Conservation (phyloP, 805 yeast genomes). For the Candida chilensis region DNA sequence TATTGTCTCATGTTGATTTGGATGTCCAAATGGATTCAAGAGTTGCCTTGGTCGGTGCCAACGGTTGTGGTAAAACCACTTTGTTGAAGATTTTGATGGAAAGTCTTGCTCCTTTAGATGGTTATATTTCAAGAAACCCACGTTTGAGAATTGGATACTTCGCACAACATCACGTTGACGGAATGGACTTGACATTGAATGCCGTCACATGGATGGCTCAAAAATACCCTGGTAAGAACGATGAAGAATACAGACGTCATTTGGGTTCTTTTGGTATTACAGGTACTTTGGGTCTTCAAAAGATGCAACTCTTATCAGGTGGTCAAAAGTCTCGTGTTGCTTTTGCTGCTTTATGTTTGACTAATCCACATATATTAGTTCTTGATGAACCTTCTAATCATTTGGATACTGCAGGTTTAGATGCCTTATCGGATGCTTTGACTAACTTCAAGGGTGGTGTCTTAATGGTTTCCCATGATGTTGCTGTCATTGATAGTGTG, state of each 20-base stretch:
- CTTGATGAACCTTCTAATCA: slow-evolving; percentile 98
- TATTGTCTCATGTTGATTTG: slow-evolving; percentile 71
- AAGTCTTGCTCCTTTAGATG: slow-evolving; percentile 62
- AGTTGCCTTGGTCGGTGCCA: slow-evolving; percentile 96
- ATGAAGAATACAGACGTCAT: slow-evolving; percentile 94
- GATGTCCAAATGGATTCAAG: slow-evolving; percentile 92
- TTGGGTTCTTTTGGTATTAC: slow-evolving; percentile 96
- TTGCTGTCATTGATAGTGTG: slow-evolving; percentile 76
- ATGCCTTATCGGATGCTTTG: slow-evolving; percentile 88
- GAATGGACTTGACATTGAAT: slow-evolving; percentile 79
- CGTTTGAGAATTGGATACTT: slow-evolving; percentile 91
- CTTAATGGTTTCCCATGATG: slow-evolving; percentile 97
- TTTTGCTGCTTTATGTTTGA: slow-evolving; percentile 87
- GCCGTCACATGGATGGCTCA: slow-evolving; percentile 94
- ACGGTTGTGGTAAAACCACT: slow-evolving; percentile 99
- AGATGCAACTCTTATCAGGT: slow-evolving; percentile 84
- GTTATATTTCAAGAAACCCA: slow-evolving; percentile 72
- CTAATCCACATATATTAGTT: slow-evolving; percentile 83
- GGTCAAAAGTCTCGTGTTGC: slow-evolving; percentile 99
- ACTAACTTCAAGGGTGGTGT: slow-evolving; percentile 90
- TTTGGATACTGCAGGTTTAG: slow-evolving; percentile 96
- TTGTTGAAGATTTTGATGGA: slow-evolving; percentile 82
- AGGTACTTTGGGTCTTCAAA: slow-evolving; percentile 87
- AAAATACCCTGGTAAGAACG: slow-evolving; percentile 86
- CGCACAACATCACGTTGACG: slow-evolving; percentile 97